A percentile compares a stretch with the other conserved stretches of the same genome.
These are phyloP conservation scores for Penicillium crystallinum DNA, from an alignment of 495 filamentous ascomycete genomes.

Conservation along the genomic window DNA sequence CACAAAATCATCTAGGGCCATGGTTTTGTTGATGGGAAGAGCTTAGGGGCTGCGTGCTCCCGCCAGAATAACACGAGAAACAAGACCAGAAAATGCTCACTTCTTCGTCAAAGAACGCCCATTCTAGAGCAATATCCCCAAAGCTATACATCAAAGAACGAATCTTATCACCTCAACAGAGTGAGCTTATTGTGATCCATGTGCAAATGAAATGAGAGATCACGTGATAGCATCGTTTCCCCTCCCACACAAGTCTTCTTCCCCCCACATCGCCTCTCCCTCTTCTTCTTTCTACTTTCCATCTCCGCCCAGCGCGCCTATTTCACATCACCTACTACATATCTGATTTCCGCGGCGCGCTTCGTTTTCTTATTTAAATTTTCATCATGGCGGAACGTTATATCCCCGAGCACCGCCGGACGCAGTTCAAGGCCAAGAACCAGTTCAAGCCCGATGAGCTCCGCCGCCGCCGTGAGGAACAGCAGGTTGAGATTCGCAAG, in stretches of 20 bases:
- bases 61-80: background rate
- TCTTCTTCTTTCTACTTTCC: constrained; percentile 12
- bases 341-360: constrained; percentile 28
- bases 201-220: constrained; percentile 11
- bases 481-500: constrained; percentile 98
- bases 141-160: background rate
- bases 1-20: constrained; percentile 24
- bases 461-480: constrained; percentile 95
- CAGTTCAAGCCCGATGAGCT: constrained; percentile 99
- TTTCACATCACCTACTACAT: constrained; percentile 17
- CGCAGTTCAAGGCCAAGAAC: constrained; percentile 97
- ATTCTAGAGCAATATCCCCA: background rate
- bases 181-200: background rate
- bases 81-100: background rate
- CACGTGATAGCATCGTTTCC: constrained; percentile 18
- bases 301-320: constrained; percentile 30
- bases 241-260: constrained; percentile 24
- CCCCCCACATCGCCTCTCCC: constrained; percentile 24
- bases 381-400: constrained; percentile 91
- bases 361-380: constrained; percentile 35
- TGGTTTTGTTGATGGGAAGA: constrained; percentile 3
- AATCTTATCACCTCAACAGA: background rate
- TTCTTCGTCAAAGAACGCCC: background rate
- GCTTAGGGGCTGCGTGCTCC: constrained; percentile 1
- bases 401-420: constrained; percentile 98